Evolutionary conservation across 2,329 filamentous ascomycete species (phyloP).

Genomic region (Aspergillus felis): DNA sequence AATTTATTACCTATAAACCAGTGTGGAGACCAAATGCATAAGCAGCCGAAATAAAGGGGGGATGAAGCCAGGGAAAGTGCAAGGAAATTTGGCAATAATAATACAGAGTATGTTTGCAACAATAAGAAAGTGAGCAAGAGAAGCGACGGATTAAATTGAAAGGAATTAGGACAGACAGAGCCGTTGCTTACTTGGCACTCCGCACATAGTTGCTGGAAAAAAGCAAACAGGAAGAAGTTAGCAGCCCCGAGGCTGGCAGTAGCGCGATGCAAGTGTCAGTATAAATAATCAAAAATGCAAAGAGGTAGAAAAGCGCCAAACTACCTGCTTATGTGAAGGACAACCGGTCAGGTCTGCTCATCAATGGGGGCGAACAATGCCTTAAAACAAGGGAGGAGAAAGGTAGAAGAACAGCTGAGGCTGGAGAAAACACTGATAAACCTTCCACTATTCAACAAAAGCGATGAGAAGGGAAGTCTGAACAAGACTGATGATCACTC

Average conservation of each 20-base stretch:
- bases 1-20: not conserved
- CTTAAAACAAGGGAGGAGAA: not conserved
- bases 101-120: not conserved
- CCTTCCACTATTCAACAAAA: not conserved
- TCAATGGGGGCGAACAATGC: not conserved
- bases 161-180: not conserved
- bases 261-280: slow-evolving; percentile 18
- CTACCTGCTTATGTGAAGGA: not conserved
- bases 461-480: not conserved
- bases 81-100: not conserved
- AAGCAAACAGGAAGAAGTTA: slow-evolving; percentile 12
- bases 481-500: not conserved
- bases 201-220: slow-evolving; percentile 7
- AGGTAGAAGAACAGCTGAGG: not conserved
- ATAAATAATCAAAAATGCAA: slow-evolving; percentile 15
- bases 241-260: slow-evolving; percentile 16
- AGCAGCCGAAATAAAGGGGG: not conserved
- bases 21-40: not conserved
- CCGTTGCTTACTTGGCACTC: not conserved
- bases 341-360: not conserved
- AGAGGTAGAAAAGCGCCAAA: not conserved
- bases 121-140: not conserved
- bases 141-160: not conserved
- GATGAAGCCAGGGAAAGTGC: not conserved
- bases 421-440: not conserved